These are phyloP conservation scores for Chamaecrista fasciculata DNA, from an alignment of 306 rosid species.

Conservation along the genomic window DNA sequence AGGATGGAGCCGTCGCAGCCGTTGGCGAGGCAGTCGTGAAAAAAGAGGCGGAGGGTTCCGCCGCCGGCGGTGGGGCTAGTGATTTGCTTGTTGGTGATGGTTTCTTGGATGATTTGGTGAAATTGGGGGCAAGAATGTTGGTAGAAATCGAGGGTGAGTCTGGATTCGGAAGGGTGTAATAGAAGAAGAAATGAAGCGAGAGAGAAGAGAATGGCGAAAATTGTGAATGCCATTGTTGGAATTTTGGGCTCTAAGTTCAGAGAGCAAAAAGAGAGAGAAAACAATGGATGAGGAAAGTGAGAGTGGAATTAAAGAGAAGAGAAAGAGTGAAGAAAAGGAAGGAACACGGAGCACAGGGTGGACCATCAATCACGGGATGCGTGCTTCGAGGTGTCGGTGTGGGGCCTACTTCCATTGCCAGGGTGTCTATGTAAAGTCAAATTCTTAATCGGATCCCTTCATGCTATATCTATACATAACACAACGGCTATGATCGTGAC, in stretches of 20 bases:
- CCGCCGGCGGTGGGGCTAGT: constrained; percentile 49
- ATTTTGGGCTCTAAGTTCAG: too few relatives aligned
- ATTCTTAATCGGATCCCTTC: not conserved
- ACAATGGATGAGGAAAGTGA: not conserved
- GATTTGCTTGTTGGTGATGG: constrained; percentile 49
- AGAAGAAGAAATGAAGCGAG: not conserved
- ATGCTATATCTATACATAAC: not conserved
- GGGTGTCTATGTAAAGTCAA: not conserved
- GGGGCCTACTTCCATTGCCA: not conserved
- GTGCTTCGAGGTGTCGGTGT: not conserved
- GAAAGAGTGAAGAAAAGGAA: too few relatives aligned
- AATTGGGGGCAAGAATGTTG: constrained; percentile 50
- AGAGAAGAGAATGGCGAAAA: not conserved
- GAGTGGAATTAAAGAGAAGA: not conserved
- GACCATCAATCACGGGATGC: constrained; percentile 14
- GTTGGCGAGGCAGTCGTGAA: constrained; percentile 63
- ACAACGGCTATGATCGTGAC: not conserved
- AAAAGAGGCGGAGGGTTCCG: constrained; percentile 60
- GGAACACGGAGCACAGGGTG: not conserved
- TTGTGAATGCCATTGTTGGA: constrained; percentile 29
- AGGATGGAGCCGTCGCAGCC: constrained; percentile 73
- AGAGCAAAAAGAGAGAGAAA: not conserved
- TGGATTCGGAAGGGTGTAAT: constrained; percentile 4
- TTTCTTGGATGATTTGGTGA: constrained; percentile 38
- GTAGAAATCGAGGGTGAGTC: constrained; percentile 51